Base-by-base conservation (phyloP, 1,139 yeast genomes). In the Protomyces arabidopsidicola region DNA sequence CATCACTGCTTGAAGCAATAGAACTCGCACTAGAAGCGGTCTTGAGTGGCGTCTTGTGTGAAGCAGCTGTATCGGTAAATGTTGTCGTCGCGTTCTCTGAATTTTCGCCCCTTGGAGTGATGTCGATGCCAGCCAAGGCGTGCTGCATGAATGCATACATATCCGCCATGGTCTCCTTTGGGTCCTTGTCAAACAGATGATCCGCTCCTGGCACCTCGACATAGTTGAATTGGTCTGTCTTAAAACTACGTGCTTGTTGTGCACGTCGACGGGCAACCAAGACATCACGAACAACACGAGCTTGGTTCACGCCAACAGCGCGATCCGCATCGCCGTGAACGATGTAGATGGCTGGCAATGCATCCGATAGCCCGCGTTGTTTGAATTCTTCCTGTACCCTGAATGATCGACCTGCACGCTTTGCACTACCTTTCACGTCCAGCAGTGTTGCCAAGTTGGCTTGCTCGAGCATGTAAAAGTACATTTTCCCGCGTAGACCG, bases 251-350 rank as follows among this genome's bases (percentile, higher is more conserved):
- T 20, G 27, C 31, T 14, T 55, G 16, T 22, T 45, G 45, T 8
- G 60, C 53, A 34, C 31, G 45, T 12, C 22, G 22, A 16, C 48
- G 48, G 6, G 48, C 48, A 1, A 42, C 48, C 22, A 42, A 18
- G 27, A 42, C 48, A 18, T 42, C 24, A 12, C 45, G 45, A 24
- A 57, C 61, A n/a, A 14, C 38, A 22, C 31, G 38, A 16, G 50
- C n/a, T 20, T 57, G 61, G 8, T 57, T 55, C 10, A 57, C 50
- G 20, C 55, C 54, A 22, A 57, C 61, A 16, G 48, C 39, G 14
- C n/a, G 34, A 36, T 57, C 55, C 18, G 54, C 50, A 27, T 57
- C 52, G 16, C 61, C 55, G 27, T 57, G 61, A 9, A 57, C 50
- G 8, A 57, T 48, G 50, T 36, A 57, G 24, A 57, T 36, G 16